phyloP scores from a whole-genome alignment of 2,329 filamentous ascomycete species.

The Colletotrichum liriopes region DNA sequence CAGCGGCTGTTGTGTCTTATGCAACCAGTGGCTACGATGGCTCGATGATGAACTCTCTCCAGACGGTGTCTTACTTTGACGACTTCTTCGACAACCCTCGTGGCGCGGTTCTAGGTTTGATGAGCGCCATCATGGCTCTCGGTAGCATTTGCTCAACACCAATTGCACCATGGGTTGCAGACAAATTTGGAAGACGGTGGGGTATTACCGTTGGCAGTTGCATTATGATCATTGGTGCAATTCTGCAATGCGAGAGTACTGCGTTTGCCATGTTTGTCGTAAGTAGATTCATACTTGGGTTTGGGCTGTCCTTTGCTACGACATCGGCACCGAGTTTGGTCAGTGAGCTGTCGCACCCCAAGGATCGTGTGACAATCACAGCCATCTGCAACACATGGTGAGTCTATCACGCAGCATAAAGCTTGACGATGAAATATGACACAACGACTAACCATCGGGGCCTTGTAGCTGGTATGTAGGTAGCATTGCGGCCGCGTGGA shows the following conservation, averaged over 20 bases:
- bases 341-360: slow-evolving; percentile 68
- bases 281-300: slow-evolving; percentile 67
- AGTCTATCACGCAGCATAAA: not conserved
- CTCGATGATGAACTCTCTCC: slow-evolving; percentile 66
- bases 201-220: slow-evolving; percentile 51
- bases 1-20: slow-evolving; percentile 54
- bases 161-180: slow-evolving; percentile 52
- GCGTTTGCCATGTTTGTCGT: slow-evolving; percentile 65
- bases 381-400: slow-evolving; percentile 65
- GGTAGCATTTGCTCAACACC: slow-evolving; percentile 59
- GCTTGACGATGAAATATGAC: no score
- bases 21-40: slow-evolving; percentile 66
- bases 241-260: slow-evolving; percentile 49
- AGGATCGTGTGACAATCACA: slow-evolving; percentile 67
- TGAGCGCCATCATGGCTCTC: slow-evolving; percentile 63
- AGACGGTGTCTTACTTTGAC: slow-evolving; percentile 60
- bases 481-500: slow-evolving; percentile 59
- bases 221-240: slow-evolving; percentile 52
- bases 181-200: slow-evolving; percentile 51
- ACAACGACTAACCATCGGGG: not conserved
- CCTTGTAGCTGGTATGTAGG: slow-evolving; percentile 62
- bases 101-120: slow-evolving; percentile 50
- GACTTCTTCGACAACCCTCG: slow-evolving; percentile 56
- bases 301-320: slow-evolving; percentile 67
- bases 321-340: slow-evolving; percentile 66